Evolutionary conservation across 2,329 filamentous ascomycete species (phyloP), one percentile per base, ranked within the genome.

Genomic region (Pestalotiopsis sp.): DNA sequence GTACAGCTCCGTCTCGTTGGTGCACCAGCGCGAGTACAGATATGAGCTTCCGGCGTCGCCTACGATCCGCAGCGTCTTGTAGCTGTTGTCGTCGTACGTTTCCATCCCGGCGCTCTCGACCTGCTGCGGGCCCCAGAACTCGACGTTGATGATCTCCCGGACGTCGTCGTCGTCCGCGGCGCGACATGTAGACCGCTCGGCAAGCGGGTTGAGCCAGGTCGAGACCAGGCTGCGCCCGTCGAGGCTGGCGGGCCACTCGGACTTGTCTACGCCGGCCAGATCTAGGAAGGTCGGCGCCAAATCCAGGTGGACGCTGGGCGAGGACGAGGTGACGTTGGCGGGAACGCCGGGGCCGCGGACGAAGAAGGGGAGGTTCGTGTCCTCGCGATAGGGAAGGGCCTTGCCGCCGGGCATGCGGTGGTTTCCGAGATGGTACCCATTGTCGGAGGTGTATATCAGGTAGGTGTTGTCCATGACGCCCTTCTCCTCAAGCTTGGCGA

Each of bases 11-110:
- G 88, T 86, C 73, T 92, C 90, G 66, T 89, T 88, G n/a, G 80
- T 91, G 74, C 91, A 93, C 90, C 90, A 93, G 0, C 91, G 88
- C 0, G 89, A 85, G 73, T 93, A 93, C 70, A 89, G 88, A 4
- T 92, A 76, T 72, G 86, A 88, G 73, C 91, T 77, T 2, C 83
- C 75, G 0, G 84, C 80, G 2, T 83, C 75, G 0, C 84, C 80
- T 3, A 89, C 80, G 6, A 91, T 77, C 20, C 89, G 83, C 25
- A 90, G 72, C 0, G 83, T 85, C 77, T 91, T 91, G 81, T 91
- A 91, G 0, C 88, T 90, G 72, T 90, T 90, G 69, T 84, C 83
- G 5, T 14, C 4, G 14, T 49, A 65, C 12, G 4, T 27, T 4
- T 13, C 12, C 6, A n/a, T 25, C 49, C 25, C 13, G 2, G n/a